Base-by-base conservation (phyloP, 768 basidiomycete genomes). In the Agaricus blazei region DNA sequence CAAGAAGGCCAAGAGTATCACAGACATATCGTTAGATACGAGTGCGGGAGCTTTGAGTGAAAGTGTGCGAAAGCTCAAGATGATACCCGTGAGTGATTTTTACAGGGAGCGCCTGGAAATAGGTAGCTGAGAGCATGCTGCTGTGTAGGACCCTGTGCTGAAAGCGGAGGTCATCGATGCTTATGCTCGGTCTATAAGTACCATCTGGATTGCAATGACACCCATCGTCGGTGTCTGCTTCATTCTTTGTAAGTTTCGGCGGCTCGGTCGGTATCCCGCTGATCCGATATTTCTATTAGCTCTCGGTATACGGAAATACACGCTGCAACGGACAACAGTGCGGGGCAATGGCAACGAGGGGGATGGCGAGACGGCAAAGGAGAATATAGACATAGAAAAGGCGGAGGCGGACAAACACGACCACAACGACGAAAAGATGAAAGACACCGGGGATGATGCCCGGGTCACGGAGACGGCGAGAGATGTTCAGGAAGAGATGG, bases 191-290 rank as follows among this genome's bases (percentile, higher is more conserved):
- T 81, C 86, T 3, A 82, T 90, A 38, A 76, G 76, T 59, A 70
- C 64, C 45, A 82, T 90, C 24, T 90, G 87, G 86, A 58, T 87
- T 23, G 82, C 84, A 8, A 75, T 74, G 66, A 83, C 83, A 9
- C 84, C 82, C 0, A 69, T 88, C 27, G 50, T 79, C 6, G 83
- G 80, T 11, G 71, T 73, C 41, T 73, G 77, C 27, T 75, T 87
- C 60, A 59, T 87, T 28, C 71, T 79, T 70, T 69, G 79, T 79
- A 56, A 62, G 76, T 12, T 47, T 58, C 54, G 48, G 19, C 27
- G 28, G 26, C 57, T 2, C 45, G 34, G 26, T 29, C 19, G 26
- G n/a, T 19, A 27, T 29, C 38, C 34, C 34, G 31, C 11, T 31
- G 28, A 29, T 11, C 8, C 9, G 3, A 28, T 42, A 9, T 37